Conservation (phyloP, 2,329 filamentous ascomycete species). For the Colletotrichum ledebouriae region DNA sequence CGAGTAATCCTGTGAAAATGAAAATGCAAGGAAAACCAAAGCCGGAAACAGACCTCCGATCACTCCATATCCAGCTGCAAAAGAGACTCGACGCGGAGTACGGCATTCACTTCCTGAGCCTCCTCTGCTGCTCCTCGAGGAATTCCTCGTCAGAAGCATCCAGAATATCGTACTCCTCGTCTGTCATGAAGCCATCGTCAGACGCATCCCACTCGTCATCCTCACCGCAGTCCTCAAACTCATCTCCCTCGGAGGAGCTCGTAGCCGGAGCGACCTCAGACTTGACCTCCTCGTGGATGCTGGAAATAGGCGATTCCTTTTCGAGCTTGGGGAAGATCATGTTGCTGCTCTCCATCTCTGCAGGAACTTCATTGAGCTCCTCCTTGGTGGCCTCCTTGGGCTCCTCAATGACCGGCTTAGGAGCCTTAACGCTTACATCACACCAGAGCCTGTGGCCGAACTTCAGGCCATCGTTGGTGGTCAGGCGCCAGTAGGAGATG, state of each 20-base stretch:
- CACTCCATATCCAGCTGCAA: conserved; percentile 35
- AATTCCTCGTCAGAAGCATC: conserved; percentile 94
- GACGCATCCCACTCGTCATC: conserved; percentile 74
- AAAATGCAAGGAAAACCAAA: conserved; percentile 38
- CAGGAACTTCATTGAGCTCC: conserved; percentile 45
- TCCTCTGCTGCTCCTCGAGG: conserved; percentile 67
- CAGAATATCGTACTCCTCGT: conserved; percentile 98
- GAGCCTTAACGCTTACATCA: conserved; percentile 78
- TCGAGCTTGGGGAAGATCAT: conserved; percentile 99
- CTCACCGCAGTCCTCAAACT: conserved; percentile 66
- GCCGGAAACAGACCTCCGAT: conserved; percentile 30
- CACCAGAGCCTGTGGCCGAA: conserved; percentile 98
- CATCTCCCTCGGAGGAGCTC: conserved; percentile 57
- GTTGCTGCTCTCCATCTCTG: conserved; percentile 64
- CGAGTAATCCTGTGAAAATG: conserved; percentile 27
- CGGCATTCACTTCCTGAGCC: conserved; percentile 54
- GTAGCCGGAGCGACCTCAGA: conserved; percentile 66
- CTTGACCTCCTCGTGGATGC: conserved; percentile 74
- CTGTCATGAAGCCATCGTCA: conserved; percentile 87
- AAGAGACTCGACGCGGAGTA: background rate
- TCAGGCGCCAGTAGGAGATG: conserved; percentile 97
- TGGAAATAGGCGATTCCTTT: conserved; percentile 88
- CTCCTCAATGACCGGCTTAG: conserved; percentile 52
- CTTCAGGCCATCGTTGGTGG: conserved; percentile 80
- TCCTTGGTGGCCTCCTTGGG: conserved; percentile 16